Percentiles rank a stretch among this genome's conserved stretches.
Evolutionary conservation across 805 yeast species (phyloP).

Genomic region (Candida tammaniensis): DNA sequence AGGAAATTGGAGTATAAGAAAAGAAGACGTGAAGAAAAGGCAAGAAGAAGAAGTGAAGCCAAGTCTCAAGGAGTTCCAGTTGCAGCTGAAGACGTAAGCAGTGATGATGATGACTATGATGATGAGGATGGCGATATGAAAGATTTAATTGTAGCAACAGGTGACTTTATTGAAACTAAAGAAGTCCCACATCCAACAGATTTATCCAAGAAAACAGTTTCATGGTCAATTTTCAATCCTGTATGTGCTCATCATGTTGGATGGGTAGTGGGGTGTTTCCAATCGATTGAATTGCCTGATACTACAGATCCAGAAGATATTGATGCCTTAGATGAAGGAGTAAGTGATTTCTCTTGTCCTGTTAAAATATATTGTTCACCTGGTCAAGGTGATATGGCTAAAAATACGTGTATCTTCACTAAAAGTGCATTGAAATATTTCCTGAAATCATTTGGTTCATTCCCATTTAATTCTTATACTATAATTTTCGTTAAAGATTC

Average conservation of each 20-base stretch:
- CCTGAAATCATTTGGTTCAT: conserved; percentile 87
- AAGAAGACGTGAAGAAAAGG: conserved; percentile 10
- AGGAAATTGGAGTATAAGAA: conserved; percentile 11
- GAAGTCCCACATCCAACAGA: conserved; percentile 78
- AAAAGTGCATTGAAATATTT: conserved; percentile 79
- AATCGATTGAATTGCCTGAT: conserved; percentile 47
- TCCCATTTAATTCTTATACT: conserved; percentile 81
- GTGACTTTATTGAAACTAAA: conserved; percentile 62
- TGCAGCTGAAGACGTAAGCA: conserved; percentile 24
- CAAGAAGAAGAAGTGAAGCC: conserved; percentile 2
- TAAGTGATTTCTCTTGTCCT: conserved; percentile 24
- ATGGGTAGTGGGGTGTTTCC: conserved; percentile 90
- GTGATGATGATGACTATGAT: conserved; percentile 34
- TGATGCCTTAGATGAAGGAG: conserved; percentile 25
- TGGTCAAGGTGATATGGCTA: conserved; percentile 51
- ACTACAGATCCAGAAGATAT: conserved; percentile 32
- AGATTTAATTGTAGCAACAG: conserved; percentile 66
- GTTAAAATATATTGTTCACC: conserved; percentile 60
- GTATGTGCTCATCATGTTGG: conserved; percentile 93
- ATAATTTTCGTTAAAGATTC: conserved; percentile 69
- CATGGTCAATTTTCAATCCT: conserved; percentile 75
- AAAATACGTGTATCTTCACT: conserved; percentile 73
- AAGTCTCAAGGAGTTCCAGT: conserved; percentile 3
- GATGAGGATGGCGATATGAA: conserved; percentile 44
- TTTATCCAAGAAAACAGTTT: conserved; percentile 66